phyloP scores from a whole-genome alignment of 1,284 basidiomycete species.

The Afroboletus lepidellus region DNA sequence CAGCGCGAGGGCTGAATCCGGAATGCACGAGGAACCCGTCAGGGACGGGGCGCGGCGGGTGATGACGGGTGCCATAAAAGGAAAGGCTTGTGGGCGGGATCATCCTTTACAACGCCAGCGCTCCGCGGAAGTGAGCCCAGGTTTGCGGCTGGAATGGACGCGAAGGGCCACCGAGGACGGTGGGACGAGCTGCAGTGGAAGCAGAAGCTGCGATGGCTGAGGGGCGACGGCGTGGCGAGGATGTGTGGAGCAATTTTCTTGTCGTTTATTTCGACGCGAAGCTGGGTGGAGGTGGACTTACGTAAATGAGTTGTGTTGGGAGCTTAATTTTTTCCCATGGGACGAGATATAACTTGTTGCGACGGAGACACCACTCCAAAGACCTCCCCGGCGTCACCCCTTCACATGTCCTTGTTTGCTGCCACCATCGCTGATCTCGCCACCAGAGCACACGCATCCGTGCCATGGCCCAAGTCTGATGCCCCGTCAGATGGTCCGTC shows the following conservation, averaged over 20 bases:
- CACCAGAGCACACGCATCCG: conserved; percentile 24
- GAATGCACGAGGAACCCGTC: conserved; percentile 15
- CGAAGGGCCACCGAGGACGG: not conserved
- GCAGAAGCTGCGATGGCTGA: not conserved
- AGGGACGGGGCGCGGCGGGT: conserved; percentile 23
- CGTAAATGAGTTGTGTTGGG: conserved; percentile 14
- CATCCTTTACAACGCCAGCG: conserved; percentile 5
- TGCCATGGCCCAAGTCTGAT: conserved; percentile 18
- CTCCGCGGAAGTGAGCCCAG: conserved; percentile 22
- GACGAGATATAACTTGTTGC: conserved; percentile 33
- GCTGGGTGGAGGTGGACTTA: conserved; percentile 4
- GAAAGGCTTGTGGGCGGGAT: conserved; percentile 11
- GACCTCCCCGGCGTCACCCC: conserved; percentile 9
- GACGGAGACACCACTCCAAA: conserved; percentile 13
- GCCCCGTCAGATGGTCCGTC: conserved; percentile 18
- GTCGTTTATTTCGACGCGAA: conserved; percentile 13
- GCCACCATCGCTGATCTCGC: conserved; percentile 29
- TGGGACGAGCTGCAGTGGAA: conserved; percentile 4
- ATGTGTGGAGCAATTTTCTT: conserved; percentile 1
- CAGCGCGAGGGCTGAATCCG: not conserved
- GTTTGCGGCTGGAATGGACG: too few species aligned
- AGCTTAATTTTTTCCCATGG: conserved; percentile 30
- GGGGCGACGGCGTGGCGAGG: not conserved
- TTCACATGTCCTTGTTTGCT: conserved; percentile 30
- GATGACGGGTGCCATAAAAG: conserved; percentile 17